A percentile compares a stretch with the other conserved stretches of the same genome.
Evolutionary conservation across 768 basidiomycete genomes (phyloP).

Genomic region (Lactarius hatsudake): DNA sequence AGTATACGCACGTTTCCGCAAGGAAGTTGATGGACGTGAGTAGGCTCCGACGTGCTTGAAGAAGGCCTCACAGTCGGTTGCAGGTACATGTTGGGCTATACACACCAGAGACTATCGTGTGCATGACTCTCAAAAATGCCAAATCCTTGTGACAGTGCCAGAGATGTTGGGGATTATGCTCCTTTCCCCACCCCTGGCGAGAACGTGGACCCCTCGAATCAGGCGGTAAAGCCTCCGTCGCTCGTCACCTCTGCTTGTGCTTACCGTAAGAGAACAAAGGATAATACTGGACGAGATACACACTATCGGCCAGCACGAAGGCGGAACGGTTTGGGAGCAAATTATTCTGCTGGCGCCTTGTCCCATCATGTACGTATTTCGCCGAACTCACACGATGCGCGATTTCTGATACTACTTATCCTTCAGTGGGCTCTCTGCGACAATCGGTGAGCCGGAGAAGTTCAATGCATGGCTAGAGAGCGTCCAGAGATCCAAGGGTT

Average conservation of each 20-base stretch:
- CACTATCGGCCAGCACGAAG: slow-evolving; percentile 66
- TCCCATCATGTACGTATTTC: slow-evolving; percentile 57
- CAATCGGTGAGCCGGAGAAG: slow-evolving; percentile 59
- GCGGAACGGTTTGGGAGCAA: slow-evolving; percentile 72
- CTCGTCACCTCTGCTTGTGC: too few species aligned
- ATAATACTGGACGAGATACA: slow-evolving; percentile 70
- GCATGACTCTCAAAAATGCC: slow-evolving; percentile 62
- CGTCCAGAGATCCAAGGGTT: slow-evolving; percentile 58
- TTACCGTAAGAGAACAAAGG: slow-evolving; percentile 34
- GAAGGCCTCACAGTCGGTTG: slow-evolving; percentile 4
- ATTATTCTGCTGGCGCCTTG: slow-evolving; percentile 68
- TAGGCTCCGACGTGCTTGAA: slow-evolving; percentile 16
- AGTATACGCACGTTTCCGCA: slow-evolving; percentile 66
- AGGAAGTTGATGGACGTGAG: slow-evolving; percentile 49
- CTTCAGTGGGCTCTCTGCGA: slow-evolving; percentile 65
- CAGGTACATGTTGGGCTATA: slow-evolving; percentile 62
- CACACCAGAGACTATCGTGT: slow-evolving; percentile 64
- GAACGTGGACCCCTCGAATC: slow-evolving; percentile 58
- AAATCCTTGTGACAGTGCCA: slow-evolving; percentile 73
- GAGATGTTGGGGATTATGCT: slow-evolving; percentile 69
- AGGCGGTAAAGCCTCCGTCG: slow-evolving; percentile 43
- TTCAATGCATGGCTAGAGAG: slow-evolving; percentile 66
- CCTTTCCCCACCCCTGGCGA: slow-evolving; percentile 61
- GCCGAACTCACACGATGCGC: neutral
- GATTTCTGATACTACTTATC: neutral